A percentile compares a stretch with the other conserved stretches of the same genome.
Conservation (phyloP, 768 basidiomycete genomes). For the Amanita muscaria region DNA sequence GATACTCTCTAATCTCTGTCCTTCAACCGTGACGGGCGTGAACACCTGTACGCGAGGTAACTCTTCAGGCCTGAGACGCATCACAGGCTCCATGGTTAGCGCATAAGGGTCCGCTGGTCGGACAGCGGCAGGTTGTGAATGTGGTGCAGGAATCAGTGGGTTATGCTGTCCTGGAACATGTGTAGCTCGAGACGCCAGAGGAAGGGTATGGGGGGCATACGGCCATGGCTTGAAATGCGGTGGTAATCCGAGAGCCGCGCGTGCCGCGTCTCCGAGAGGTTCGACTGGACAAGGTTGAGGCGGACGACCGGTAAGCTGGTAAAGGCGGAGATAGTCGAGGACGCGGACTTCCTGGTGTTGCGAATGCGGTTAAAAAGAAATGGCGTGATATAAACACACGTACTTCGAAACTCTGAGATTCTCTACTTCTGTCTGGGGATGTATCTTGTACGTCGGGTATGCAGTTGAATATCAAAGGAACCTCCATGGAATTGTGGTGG, state of each 20-base stretch:
- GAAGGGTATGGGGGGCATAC: neutral
- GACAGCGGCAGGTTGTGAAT: neutral
- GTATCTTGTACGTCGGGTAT: conserved; percentile 13
- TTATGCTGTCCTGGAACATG: too few species aligned
- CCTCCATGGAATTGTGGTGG: too few species aligned
- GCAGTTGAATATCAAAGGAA: neutral
- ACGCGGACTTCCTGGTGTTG: conserved; percentile 42
- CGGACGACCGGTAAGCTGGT: conserved; percentile 34
- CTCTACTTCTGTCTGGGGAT: neutral
- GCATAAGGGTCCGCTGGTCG: neutral
- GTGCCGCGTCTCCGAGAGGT: conserved; percentile 36
- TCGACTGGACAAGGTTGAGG: conserved; percentile 40
- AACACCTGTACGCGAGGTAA: conserved; percentile 19
- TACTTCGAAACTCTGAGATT: conserved; percentile 25
- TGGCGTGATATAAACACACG: neutral
- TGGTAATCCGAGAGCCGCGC: conserved; percentile 37
- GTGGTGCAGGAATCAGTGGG: too few species aligned
- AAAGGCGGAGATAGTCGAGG: conserved; percentile 45
- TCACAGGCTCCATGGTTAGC: neutral
- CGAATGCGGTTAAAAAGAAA: neutral
- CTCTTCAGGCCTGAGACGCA: conserved; percentile 4
- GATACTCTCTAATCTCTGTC: conserved; percentile 30
- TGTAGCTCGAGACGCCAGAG: too few species aligned
- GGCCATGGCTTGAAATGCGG: conserved; percentile 40
- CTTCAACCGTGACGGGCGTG: conserved; percentile 8